Evolutionary conservation across 768 basidiomycete genomes (phyloP).

Genomic region (Tulasnella sp.): DNA sequence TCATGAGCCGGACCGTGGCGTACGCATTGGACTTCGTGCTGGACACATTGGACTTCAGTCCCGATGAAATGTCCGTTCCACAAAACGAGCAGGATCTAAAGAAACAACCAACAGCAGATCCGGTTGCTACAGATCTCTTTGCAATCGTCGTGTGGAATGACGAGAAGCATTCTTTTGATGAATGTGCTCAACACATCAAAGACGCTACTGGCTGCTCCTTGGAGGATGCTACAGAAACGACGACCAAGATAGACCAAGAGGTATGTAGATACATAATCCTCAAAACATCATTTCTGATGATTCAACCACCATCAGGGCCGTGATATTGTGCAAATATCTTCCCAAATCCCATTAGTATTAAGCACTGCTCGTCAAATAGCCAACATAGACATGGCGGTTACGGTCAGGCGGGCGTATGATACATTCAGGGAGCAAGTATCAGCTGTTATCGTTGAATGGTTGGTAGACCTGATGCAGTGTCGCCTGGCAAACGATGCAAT

Average conservation of each 20-base stretch:
- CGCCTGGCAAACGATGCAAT: constrained; percentile 47
- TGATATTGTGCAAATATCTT: constrained; percentile 68
- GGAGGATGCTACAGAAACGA: constrained; percentile 45
- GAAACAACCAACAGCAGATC: constrained; percentile 61
- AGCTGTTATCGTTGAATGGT: constrained; percentile 74
- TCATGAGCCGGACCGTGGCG: constrained; percentile 57
- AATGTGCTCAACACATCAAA: constrained; percentile 61
- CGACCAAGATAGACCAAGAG: constrained; percentile 53
- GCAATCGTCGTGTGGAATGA: constrained; percentile 90
- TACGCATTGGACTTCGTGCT: constrained; percentile 75
- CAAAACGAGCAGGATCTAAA: constrained; percentile 54
- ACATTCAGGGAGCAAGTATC: constrained; percentile 80
- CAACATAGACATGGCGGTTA: constrained; percentile 85
- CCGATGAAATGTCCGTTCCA: constrained; percentile 62
- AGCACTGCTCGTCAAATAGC: constrained; percentile 67
- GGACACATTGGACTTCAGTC: constrained; percentile 68
- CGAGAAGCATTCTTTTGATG: constrained; percentile 88
- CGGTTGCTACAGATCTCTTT: constrained; percentile 65
- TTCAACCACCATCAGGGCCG: constrained; percentile 38
- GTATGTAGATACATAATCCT: constrained; percentile 21
- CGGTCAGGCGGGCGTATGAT: constrained; percentile 74
- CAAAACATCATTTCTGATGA: background rate
- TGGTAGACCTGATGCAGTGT: constrained; percentile 64
- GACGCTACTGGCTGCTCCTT: constrained; percentile 39
- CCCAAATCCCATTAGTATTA: constrained; percentile 39